Base-by-base conservation (phyloP, 108 stramenopile species). In the Seminavis robusta region DNA sequence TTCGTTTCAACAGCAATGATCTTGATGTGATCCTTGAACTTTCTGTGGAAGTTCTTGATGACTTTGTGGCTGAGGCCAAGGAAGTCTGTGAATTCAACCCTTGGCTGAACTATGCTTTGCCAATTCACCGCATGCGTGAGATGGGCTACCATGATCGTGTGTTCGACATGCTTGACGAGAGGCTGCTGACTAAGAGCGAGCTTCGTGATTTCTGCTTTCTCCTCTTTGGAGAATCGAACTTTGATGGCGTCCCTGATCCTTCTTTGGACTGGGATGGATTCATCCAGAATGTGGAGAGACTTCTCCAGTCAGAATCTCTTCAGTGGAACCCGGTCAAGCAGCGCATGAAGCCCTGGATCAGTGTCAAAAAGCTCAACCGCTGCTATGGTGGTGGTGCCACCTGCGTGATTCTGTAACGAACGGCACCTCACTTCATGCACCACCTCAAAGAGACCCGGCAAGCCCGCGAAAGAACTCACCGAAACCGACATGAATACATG, bases 31-130 rank as follows among this genome's bases (percentile, higher is more conserved):
- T 79, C 33, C 26, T 83, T 36, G 84, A 88, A 47, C 17, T 83
- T 26, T 56, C 57, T 20, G 33, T 86, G 52, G 90, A 92, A 40
- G 84, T 92, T 2, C 34, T 92, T 45, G 90, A 88, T 63, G 90
- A 88, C 41, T 77, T 76, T 33, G 55, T 63, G 36, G 83, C 46
- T 39, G 85, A 92, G 61, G 84, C 83, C 30, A 54, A 61, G 49
- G 86, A 92, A 47, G 83, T 93, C 16, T 34, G 67, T 36, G 43
- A 42, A 17, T 45, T 56, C 67, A 88, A 93, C 47, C 82, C 82
- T 19, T 93, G 82, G 83, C 53, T 93, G 1, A 79, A 59, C 3
- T 93, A 93, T 45, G 65, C 59, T 4, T 43, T 82, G 20, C 36
- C 68, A 0, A 51, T 93, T 31, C 91, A 93, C 66, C 61, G 78